phyloP scores from a whole-genome alignment of 2,329 filamentous ascomycete species.

The Dactylellina cionopaga region DNA sequence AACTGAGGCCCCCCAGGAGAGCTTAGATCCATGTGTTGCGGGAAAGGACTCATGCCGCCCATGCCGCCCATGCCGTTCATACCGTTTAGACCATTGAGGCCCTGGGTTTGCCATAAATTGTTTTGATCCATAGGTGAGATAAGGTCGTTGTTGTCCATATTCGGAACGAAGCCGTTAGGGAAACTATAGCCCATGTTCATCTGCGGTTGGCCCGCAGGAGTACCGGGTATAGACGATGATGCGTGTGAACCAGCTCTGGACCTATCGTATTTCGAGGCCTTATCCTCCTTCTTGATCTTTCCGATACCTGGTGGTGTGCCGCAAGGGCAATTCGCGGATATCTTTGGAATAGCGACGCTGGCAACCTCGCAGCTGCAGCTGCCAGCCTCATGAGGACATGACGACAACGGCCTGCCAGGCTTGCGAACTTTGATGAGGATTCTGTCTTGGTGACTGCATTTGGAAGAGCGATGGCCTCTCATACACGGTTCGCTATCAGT shows the following conservation, averaged over 20 bases:
- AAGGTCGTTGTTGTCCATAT: constrained; percentile 9
- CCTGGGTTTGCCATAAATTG: constrained; percentile 23
- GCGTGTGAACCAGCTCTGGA: constrained; percentile 3
- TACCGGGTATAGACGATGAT: constrained; percentile 10
- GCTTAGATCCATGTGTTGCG: constrained; percentile 13
- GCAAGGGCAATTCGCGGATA: constrained; percentile 27
- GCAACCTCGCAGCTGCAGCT: constrained; percentile 56
- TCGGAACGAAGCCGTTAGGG: constrained; percentile 15
- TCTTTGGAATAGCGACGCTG: constrained; percentile 56
- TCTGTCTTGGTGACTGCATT: constrained; percentile 65
- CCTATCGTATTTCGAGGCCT: constrained; percentile 16
- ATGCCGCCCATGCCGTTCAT: constrained; percentile 5
- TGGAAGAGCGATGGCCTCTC: constrained; percentile 64
- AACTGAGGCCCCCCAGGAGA: constrained; percentile 19
- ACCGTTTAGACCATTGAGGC: constrained; percentile 4
- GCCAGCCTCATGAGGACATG: constrained; percentile 61
- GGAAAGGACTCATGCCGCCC: constrained; percentile 9
- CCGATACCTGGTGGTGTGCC: constrained; percentile 13
- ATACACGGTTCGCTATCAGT: constrained; percentile 63
- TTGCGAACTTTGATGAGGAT: constrained; percentile 66
- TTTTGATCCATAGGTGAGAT: constrained; percentile 6
- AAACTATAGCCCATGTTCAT: constrained; percentile 13
- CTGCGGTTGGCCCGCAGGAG: background rate
- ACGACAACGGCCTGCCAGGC: constrained; percentile 64
- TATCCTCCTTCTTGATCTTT: constrained; percentile 34